phyloP scores from a whole-genome alignment of 768 basidiomycete species.

The Piloderma croceum region DNA sequence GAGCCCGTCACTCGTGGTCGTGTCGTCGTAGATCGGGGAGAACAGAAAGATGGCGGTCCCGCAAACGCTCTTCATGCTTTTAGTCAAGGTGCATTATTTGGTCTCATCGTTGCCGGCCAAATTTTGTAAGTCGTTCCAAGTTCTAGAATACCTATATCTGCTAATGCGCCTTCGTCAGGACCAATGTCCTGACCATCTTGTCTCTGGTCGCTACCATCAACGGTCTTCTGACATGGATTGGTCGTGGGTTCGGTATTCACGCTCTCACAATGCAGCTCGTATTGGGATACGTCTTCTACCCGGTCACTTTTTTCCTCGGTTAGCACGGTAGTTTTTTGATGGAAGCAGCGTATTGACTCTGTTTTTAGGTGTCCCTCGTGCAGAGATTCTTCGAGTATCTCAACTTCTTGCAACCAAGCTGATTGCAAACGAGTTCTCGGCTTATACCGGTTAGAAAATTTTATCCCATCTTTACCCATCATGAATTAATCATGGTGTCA shows the following conservation, averaged over 20 bases:
- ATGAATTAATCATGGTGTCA: slow-evolving; percentile 1
- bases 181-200: slow-evolving; percentile 81
- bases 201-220: slow-evolving; percentile 79
- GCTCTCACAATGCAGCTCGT: slow-evolving; percentile 79
- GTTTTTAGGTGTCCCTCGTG: slow-evolving; percentile 69
- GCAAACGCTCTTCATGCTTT: slow-evolving; percentile 88
- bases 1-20: slow-evolving; percentile 82
- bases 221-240: slow-evolving; percentile 85
- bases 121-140: slow-evolving; percentile 52
- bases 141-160: not conserved
- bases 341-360: slow-evolving; percentile 4
- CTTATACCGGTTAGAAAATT: slow-evolving; percentile 40
- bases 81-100: slow-evolving; percentile 78
- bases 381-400: slow-evolving; percentile 77
- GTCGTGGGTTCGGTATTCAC: slow-evolving; percentile 78
- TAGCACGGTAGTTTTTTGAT: slow-evolving; percentile 25
- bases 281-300: slow-evolving; percentile 85
- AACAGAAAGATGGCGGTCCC: slow-evolving; percentile 40
- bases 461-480: not conserved
- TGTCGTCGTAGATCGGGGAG: slow-evolving; percentile 77
- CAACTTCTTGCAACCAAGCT: slow-evolving; percentile 83
- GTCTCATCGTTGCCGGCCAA: slow-evolving; percentile 81
- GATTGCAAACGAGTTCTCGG: slow-evolving; percentile 82
- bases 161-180: slow-evolving; percentile 31
- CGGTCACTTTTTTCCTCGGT: slow-evolving; percentile 77